A percentile compares a stretch with the other conserved stretches of the same genome.
phyloP scores from a whole-genome alignment of 169 alveolate species.

The Cryptosporidium sp. region DNA sequence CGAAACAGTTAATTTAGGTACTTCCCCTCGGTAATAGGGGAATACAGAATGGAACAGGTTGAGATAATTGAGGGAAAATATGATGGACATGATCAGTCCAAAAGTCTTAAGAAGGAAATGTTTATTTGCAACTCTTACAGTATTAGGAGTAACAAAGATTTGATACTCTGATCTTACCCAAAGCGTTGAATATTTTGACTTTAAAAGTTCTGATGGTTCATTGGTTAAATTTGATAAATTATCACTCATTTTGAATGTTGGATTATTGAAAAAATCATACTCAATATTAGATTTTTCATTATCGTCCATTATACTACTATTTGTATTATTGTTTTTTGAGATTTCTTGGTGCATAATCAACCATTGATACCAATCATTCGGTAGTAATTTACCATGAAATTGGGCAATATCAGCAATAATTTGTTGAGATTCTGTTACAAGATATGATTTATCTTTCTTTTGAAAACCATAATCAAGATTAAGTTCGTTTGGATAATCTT shows the following conservation, averaged over 20 bases:
- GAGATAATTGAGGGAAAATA: constrained; percentile 56
- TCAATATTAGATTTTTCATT: background rate
- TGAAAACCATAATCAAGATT: constrained; percentile 14
- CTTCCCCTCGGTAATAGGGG: constrained; percentile 67
- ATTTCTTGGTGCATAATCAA: background rate
- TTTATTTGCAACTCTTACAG: constrained; percentile 67
- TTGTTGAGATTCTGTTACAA: constrained; percentile 54
- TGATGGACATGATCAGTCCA: constrained; percentile 55
- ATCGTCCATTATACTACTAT: background rate
- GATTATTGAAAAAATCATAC: background rate
- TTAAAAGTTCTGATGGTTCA: background rate
- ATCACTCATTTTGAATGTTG: background rate
- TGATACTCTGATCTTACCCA: constrained; percentile 75
- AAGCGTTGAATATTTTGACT: constrained; percentile 39
- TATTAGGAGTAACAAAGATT: constrained; percentile 65
- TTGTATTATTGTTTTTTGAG: background rate
- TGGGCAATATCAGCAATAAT: constrained; percentile 69
- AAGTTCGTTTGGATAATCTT: background rate
- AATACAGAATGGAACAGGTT: constrained; percentile 56
- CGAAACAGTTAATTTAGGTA: constrained; percentile 67
- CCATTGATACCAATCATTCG: constrained; percentile 50
- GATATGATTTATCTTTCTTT: constrained; percentile 9
- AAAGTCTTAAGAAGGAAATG: constrained; percentile 57
- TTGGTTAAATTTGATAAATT: background rate
- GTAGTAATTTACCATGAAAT: constrained; percentile 61